Conservation (phyloP, 176 grass and related monocot genomes). For the Canna indica region DNA sequence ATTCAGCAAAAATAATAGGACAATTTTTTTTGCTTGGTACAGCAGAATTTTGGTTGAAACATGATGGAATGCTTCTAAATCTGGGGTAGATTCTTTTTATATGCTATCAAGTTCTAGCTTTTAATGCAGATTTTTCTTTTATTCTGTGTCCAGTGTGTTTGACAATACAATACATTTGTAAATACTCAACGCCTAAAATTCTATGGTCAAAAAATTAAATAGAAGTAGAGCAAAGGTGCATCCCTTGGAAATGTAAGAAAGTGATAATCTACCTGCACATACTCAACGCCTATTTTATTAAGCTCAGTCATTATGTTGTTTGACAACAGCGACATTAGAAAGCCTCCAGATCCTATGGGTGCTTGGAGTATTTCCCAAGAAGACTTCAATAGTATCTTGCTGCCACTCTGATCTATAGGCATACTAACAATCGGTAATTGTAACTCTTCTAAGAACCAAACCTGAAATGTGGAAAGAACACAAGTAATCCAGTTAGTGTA, state of each 20-base stretch:
- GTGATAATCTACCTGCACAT: slow-evolving; percentile 50
- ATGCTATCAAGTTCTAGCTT: too few species aligned
- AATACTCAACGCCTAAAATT: background rate
- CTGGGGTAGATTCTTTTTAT: too few species aligned
- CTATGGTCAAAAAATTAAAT: background rate
- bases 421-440: slow-evolving; percentile 60
- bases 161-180: background rate
- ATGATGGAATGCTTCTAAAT: too few species aligned
- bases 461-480: slow-evolving; percentile 28
- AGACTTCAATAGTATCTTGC: slow-evolving; percentile 67
- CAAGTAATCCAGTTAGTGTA: background rate
- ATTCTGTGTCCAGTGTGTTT: too few species aligned
- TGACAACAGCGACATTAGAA: slow-evolving; percentile 53
- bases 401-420: slow-evolving; percentile 21
- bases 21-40: too few species aligned
- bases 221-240: background rate
- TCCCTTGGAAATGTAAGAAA: background rate
- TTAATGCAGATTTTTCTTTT: too few species aligned
- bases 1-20: too few species aligned
- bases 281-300: slow-evolving; percentile 56
- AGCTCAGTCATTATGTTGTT: slow-evolving; percentile 58
- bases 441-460: slow-evolving; percentile 70
- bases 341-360: slow-evolving; percentile 51
- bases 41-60: too few species aligned
- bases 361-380: slow-evolving; percentile 62